Percentiles rank a stretch among this genome's conserved stretches.
Evolutionary conservation across 2,329 filamentous ascomycete genomes (phyloP).

Genomic region (Claviceps digitariae): DNA sequence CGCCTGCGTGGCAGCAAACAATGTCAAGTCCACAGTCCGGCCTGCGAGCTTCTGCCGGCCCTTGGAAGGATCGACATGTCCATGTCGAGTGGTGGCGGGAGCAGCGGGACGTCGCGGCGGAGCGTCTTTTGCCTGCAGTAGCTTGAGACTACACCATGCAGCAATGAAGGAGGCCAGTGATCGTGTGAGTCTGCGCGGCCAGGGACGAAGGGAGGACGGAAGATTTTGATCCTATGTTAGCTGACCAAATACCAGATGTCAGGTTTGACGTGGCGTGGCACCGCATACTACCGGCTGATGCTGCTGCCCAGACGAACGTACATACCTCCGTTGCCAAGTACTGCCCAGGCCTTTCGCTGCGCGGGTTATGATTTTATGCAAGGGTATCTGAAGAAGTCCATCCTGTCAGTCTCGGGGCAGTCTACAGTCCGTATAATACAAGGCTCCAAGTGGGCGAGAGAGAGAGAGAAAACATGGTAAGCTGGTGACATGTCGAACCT

Average conservation of each 20-base stretch:
- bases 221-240: neutral
- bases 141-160: constrained; percentile 40
- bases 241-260: neutral
- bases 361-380: constrained; percentile 17
- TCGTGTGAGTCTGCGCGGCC: constrained; percentile 33
- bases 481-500: constrained; percentile 23
- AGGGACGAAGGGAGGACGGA: neutral
- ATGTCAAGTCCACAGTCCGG: constrained; percentile 65
- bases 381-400: constrained; percentile 13
- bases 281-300: too few relatives aligned
- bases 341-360: constrained; percentile 12
- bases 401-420: constrained; percentile 5
- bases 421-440: too few relatives aligned
- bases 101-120: constrained; percentile 13
- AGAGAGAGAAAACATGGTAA: neutral
- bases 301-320: neutral
- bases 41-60: constrained; percentile 36
- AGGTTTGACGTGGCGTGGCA: neutral
- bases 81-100: constrained; percentile 7
- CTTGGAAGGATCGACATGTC: neutral
- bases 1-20: constrained; percentile 64
- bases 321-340: constrained; percentile 16
- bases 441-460: too few relatives aligned
- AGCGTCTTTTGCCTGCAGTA: constrained; percentile 41
- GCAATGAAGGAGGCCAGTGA: constrained; percentile 47